phyloP scores from a whole-genome alignment of 2,329 filamentous ascomycete genomes.

The Colletotrichum sp. region DNA sequence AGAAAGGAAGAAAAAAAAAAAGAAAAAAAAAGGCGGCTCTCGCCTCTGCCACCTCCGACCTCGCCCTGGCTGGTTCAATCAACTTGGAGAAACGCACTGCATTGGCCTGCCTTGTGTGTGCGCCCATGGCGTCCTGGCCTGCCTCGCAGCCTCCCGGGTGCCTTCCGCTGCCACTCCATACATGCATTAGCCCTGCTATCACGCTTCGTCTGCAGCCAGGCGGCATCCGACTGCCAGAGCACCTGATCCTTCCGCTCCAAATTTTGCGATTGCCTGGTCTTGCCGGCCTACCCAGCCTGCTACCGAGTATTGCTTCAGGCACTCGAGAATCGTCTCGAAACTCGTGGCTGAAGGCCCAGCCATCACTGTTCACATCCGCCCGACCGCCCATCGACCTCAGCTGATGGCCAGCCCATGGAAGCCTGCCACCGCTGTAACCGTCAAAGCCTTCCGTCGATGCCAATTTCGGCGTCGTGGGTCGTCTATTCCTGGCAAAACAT shows the following conservation, averaged over 20 bases:
- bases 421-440: neutral
- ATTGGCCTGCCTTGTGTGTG: neutral
- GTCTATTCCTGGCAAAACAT: neutral
- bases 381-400: neutral
- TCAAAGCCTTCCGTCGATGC: neutral
- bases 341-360: neutral
- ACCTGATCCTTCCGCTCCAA: neutral
- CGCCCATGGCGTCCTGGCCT: neutral
- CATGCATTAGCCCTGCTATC: slow-evolving; percentile 1
- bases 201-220: neutral
- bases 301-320: neutral
- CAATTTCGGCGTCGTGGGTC: neutral
- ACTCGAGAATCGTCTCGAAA: neutral
- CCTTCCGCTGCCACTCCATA: neutral
- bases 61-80: neutral
- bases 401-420: neutral
- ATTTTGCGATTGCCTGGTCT: neutral
- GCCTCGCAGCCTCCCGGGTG: neutral
- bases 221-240: neutral
- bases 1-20: neutral
- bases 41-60: neutral
- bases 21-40: neutral
- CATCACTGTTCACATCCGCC: neutral
- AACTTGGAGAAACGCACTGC: neutral
- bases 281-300: neutral